Evolutionary conservation across 2,329 filamentous ascomycete species (phyloP).

Genomic region (Bipolaris oryzae): DNA sequence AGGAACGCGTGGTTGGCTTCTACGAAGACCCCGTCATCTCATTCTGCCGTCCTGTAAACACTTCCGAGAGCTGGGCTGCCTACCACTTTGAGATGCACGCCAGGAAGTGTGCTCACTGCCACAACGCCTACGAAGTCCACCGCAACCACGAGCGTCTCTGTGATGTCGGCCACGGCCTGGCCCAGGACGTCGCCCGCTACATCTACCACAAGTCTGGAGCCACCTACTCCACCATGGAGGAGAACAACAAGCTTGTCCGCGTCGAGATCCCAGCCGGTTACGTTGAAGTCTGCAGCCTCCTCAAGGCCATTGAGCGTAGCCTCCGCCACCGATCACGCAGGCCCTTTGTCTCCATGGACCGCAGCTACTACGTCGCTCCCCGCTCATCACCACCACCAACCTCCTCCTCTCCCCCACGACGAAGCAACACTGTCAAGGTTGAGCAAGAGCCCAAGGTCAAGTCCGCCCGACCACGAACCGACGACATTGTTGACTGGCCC

Average conservation of each 20-base stretch:
- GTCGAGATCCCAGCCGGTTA: slow-evolving; percentile 54
- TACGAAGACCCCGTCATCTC: slow-evolving; percentile 46
- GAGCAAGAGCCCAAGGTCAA: slow-evolving; percentile 38
- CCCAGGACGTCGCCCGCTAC: slow-evolving; percentile 53
- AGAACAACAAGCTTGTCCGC: slow-evolving; percentile 52
- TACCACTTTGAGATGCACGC: slow-evolving; percentile 58
- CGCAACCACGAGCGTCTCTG: slow-evolving; percentile 51
- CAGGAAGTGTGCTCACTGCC: slow-evolving; percentile 52
- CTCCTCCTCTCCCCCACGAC: slow-evolving; percentile 31
- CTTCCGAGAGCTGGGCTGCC: slow-evolving; percentile 53
- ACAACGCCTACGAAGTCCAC: slow-evolving; percentile 53
- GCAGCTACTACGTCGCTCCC: slow-evolving; percentile 50
- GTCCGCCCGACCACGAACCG: slow-evolving; percentile 40
- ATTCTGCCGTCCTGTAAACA: slow-evolving; percentile 50
- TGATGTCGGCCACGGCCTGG: slow-evolving; percentile 52
- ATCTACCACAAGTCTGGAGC: slow-evolving; percentile 50
- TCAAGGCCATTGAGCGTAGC: slow-evolving; percentile 52
- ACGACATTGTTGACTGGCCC: slow-evolving; percentile 49
- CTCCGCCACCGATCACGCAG: slow-evolving; percentile 43
- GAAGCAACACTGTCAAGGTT: slow-evolving; percentile 41
- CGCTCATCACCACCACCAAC: slow-evolving; percentile 35
- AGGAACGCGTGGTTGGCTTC: slow-evolving; percentile 46
- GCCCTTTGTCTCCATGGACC: slow-evolving; percentile 53
- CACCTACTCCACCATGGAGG: slow-evolving; percentile 43
- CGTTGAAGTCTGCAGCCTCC: slow-evolving; percentile 48